Conservation (phyloP, 23 red algal species). For the Agarophyton chilense region DNA sequence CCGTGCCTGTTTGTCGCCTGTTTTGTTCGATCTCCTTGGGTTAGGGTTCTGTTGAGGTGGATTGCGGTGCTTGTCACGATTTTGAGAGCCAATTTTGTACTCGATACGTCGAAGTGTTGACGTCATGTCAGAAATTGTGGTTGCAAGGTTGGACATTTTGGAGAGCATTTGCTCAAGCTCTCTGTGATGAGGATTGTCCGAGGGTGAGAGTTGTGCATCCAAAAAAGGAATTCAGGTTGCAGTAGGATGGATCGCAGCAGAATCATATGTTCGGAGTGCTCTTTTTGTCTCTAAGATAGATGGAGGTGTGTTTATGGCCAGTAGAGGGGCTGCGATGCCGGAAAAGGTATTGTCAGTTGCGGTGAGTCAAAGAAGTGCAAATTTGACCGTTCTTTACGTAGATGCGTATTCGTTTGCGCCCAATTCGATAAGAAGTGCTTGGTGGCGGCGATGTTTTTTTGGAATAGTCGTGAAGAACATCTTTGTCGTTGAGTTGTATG, state of each 20-base stretch:
- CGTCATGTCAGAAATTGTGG: not conserved
- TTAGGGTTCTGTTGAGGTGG: too few species aligned
- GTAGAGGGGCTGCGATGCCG: not conserved
- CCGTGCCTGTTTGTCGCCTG: not conserved
- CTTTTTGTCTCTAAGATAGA: not conserved
- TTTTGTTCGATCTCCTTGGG: not conserved
- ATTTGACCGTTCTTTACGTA: not conserved
- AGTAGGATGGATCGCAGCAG: not conserved
- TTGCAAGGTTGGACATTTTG: not conserved
- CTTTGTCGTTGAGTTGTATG: not conserved
- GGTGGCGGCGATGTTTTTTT: not conserved
- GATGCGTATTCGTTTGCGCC: not conserved
- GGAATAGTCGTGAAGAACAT: not conserved
- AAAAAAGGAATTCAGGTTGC: not conserved
- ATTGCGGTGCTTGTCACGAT: not conserved
- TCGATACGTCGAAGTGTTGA: not conserved
- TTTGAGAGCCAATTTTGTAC: not conserved
- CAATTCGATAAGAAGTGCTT: not conserved
- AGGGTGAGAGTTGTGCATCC: not conserved
- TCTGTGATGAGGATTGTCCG: not conserved
- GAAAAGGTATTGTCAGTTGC: not conserved
- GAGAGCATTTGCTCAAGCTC: too few species aligned
- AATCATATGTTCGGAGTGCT: not conserved
- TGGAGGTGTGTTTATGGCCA: not conserved
- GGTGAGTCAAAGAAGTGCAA: not conserved